Conservation (phyloP, 2,329 filamentous ascomycete species). For the Hypomyces perniciosus region DNA sequence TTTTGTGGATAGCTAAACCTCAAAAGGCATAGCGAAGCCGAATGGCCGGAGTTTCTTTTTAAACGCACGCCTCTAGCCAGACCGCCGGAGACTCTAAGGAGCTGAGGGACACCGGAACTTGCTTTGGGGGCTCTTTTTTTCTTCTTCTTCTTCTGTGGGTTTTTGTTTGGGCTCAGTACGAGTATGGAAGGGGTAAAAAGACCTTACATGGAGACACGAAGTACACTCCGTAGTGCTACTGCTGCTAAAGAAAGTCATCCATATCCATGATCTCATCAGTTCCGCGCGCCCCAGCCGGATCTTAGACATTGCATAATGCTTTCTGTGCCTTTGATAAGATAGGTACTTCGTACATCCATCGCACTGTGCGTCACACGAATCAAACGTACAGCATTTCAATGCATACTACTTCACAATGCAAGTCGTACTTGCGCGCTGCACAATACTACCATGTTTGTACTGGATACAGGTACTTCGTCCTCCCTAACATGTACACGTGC, state of each 20-base stretch:
- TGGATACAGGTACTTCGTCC: too few species aligned
- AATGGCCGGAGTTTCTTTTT: background rate
- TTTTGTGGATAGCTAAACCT: background rate
- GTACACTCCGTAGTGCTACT: background rate
- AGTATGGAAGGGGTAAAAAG: background rate
- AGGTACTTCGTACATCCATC: background rate
- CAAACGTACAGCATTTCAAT: background rate
- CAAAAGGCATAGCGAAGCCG: background rate
- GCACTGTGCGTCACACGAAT: background rate
- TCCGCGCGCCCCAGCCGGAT: background rate
- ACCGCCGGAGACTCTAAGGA: constrained; percentile 11
- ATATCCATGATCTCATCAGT: constrained; percentile 6
- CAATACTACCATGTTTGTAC: too few species aligned
- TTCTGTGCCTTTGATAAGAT: background rate
- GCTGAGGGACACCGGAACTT: background rate
- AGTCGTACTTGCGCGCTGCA: background rate
- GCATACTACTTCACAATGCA: background rate
- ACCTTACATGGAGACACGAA: background rate
- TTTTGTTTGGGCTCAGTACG: background rate
- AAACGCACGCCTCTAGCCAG: constrained; percentile 9
- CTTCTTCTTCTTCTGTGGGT: background rate
- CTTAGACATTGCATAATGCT: background rate
- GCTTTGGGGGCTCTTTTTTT: constrained; percentile 5
- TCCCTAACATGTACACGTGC: too few species aligned
- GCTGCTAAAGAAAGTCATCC: background rate